Conservation (phyloP, 495 filamentous ascomycete genomes). For the Astrocystis sublimbata region DNA sequence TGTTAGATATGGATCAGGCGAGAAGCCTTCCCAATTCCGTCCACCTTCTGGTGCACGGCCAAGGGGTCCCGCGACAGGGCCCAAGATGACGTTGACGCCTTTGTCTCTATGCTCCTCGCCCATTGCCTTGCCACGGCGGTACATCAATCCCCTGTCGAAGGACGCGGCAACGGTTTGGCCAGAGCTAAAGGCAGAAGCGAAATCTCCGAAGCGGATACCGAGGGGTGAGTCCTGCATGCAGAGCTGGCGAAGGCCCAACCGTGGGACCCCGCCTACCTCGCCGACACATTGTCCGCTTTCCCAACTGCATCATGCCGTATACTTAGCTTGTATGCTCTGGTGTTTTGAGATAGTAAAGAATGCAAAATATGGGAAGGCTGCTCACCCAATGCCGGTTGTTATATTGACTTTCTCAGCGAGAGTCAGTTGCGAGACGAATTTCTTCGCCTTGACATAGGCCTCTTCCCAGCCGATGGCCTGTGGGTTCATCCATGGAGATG, state of each 20-base stretch:
- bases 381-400: constrained; percentile 80
- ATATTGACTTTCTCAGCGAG: constrained; percentile 90
- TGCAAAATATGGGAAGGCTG: too few relatives aligned
- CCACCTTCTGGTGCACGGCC: constrained; percentile 75
- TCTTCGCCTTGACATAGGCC: constrained; percentile 73
- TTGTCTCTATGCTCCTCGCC: constrained; percentile 78
- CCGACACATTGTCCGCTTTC: constrained; percentile 76
- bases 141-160: constrained; percentile 70
- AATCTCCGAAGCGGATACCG: constrained; percentile 76
- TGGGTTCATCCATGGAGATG: constrained; percentile 77
- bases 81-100: constrained; percentile 82
- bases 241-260: constrained; percentile 76
- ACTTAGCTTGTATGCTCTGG: constrained; percentile 21
- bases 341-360: background rate
- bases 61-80: constrained; percentile 86
- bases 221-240: constrained; percentile 92
- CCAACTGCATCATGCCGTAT: constrained; percentile 58
- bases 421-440: constrained; percentile 81
- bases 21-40: constrained; percentile 87
- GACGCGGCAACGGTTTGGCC: constrained; percentile 83
- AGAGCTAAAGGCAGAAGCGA: constrained; percentile 76
- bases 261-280: constrained; percentile 66
- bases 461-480: constrained; percentile 73
- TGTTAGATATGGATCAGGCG: constrained; percentile 75
- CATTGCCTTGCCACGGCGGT: constrained; percentile 75